Conservation (phyloP, 1,284 basidiomycete species). For the Pascua sp. region DNA sequence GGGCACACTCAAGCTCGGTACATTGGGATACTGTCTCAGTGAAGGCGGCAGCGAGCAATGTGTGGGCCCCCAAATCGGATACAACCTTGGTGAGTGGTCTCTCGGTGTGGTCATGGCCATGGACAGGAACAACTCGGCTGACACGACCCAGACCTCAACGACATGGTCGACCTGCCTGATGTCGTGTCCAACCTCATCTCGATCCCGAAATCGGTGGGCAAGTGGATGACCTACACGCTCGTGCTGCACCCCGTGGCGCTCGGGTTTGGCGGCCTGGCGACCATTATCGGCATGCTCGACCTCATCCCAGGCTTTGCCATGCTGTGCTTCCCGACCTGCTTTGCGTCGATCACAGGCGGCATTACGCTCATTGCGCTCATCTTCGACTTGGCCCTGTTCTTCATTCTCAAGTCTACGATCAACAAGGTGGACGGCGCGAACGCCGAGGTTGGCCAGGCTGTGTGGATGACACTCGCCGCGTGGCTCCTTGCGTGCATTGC, state of each 20-base stretch:
- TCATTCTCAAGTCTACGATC: constrained; percentile 72
- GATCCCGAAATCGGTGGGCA: constrained; percentile 65
- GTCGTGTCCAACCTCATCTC: constrained; percentile 48
- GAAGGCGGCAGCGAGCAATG: constrained; percentile 57
- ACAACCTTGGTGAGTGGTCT: constrained; percentile 66
- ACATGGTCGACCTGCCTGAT: constrained; percentile 63
- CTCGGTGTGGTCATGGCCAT: not conserved
- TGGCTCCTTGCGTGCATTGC: constrained; percentile 78
- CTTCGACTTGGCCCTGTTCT: constrained; percentile 81
- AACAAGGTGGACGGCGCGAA: constrained; percentile 63
- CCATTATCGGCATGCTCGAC: constrained; percentile 74
- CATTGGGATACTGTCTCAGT: constrained; percentile 74
- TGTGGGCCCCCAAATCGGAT: constrained; percentile 72
- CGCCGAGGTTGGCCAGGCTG: constrained; percentile 69
- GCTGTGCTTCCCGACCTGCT: constrained; percentile 74
- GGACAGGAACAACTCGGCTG: not conserved
- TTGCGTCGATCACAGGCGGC: constrained; percentile 68
- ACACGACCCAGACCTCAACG: constrained; percentile 64
- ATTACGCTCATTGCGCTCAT: constrained; percentile 75
- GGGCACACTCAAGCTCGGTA: constrained; percentile 73
- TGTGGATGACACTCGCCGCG: constrained; percentile 81
- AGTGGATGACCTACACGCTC: constrained; percentile 85
- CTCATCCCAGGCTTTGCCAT: constrained; percentile 80
- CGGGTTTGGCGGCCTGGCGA: constrained; percentile 63
- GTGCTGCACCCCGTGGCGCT: constrained; percentile 83